Base-by-base conservation (phyloP, 2,329 filamentous ascomycete species). In the Chaetothyriales sp. region DNA sequence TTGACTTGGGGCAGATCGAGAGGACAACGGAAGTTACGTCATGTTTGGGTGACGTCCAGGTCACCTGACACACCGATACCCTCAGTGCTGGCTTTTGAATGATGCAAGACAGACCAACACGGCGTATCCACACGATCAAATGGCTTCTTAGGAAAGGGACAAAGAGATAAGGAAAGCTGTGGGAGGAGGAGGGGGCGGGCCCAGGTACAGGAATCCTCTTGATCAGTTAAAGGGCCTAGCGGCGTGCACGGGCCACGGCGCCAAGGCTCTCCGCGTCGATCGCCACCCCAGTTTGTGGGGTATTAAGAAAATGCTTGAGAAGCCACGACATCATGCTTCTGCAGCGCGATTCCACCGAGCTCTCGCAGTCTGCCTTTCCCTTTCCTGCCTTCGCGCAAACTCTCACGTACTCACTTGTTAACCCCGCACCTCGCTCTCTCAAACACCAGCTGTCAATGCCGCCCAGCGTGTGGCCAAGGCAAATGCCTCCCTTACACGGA, bases 21-120 rank as follows among this genome's bases (percentile, higher is more conserved):
- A 44, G 28, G 33, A 44, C 20, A 13, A 43, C 25, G 19, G 25
- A 50, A 40, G 48, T 55, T 51, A 55, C 54, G 54, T 55, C 54
- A 55, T 55, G 18, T 48, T 55, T 48, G 51, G 37, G 25, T 18
- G 43, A 19, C 9, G 18, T 43, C 22, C 6, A 28, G 40, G 7
- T 18, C 37, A 50, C 19, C 37, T 44, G 43, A 40, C 43, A 44
- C 15, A n/a, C 46, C 46, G 10, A 47, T 15, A n/a, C 46, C n/a
- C 22, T 25, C 20, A 13, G 46, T 25, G 7, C 33, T 22, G 46
- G 18, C 19, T n/a, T 46, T 13, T 8, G n/a, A 25, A 25, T 13
- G 3, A n/a, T 25, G 4, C 2, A 15, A 9, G 18, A 28, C 22
- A 18, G 46, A 18, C 46, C 7, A 18, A 22, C 44, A 29, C 20